Conservation (phyloP, 2,329 filamentous ascomycete species). For the Elsinoe necatrix region DNA sequence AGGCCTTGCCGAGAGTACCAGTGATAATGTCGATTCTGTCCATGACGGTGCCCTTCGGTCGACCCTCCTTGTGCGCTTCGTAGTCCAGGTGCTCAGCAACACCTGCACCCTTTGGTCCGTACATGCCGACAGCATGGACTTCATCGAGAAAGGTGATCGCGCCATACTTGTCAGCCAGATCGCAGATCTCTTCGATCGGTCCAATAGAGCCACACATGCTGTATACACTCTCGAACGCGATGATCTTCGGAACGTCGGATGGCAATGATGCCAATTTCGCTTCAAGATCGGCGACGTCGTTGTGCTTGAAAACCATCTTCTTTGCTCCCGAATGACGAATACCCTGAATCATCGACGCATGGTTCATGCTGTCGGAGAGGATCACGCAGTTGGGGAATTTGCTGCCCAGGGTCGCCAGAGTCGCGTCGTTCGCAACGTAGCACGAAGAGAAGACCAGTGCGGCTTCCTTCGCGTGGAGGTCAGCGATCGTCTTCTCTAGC, state of each 20-base stretch:
- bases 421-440: constrained; percentile 97
- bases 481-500: constrained; percentile 73
- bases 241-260: constrained; percentile 83
- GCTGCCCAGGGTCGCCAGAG: constrained; percentile 89
- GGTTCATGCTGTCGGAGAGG: constrained; percentile 93
- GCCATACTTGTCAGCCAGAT: constrained; percentile 94
- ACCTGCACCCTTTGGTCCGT: constrained; percentile 88
- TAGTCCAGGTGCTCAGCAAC: constrained; percentile 97
- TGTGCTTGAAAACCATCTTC: constrained; percentile 98
- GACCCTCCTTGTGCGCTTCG: constrained; percentile 69
- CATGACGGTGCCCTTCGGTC: constrained; percentile 75
- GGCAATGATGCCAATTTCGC: constrained; percentile 84
- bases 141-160: constrained; percentile 96
- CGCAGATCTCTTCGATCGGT: constrained; percentile 90
- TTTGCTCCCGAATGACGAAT: constrained; percentile 94
- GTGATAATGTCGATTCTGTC: constrained; percentile 97
- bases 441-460: constrained; percentile 95
- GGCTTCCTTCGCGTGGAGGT: constrained; percentile 82
- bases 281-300: constrained; percentile 88
- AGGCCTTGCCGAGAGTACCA: constrained; percentile 92
- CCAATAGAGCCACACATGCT: constrained; percentile 98
- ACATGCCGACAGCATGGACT: constrained; percentile 99
- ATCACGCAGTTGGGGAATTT: constrained; percentile 96
- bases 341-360: constrained; percentile 98
- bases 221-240: constrained; percentile 97